These are phyloP conservation scores for Cicer bijugum DNA, from an alignment of 306 rosid genomes.

Conservation along the genomic window DNA sequence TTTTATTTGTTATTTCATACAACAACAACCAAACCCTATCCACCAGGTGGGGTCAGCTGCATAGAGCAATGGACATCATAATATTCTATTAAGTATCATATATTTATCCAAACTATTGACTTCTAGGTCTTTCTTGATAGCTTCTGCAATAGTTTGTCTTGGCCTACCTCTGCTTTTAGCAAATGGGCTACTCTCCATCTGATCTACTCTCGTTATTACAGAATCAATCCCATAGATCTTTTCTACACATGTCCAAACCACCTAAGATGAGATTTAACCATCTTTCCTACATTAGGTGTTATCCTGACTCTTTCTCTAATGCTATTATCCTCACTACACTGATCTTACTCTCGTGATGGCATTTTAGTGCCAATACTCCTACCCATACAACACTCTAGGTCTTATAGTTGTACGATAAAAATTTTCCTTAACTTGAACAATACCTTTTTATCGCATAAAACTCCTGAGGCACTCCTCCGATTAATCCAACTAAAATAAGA, in stretches of 20 bases:
- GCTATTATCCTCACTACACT: not conserved
- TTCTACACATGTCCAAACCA: not conserved
- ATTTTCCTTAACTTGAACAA: not conserved
- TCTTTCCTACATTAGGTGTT: not conserved
- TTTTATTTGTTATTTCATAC: slow-evolving; percentile 2
- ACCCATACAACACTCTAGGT: not conserved
- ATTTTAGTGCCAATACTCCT: not conserved
- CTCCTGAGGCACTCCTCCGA: not conserved
- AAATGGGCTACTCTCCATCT: not conserved
- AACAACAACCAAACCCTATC: not conserved
- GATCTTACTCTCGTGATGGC: not conserved
- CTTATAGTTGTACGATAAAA: not conserved
- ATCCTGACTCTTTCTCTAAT: not conserved
- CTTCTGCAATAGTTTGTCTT: not conserved
- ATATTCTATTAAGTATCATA: not conserved
- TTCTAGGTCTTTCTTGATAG: not conserved
- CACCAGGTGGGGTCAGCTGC: not conserved
- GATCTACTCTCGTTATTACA: not conserved
- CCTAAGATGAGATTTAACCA: not conserved
- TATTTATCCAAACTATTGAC: not conserved
- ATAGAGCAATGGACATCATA: not conserved
- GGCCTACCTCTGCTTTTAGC: not conserved
- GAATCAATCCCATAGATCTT: not conserved
- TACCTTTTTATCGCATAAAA: not conserved
- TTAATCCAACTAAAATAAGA: slow-evolving; percentile 18